Evolutionary conservation across 108 stramenopile species (phyloP), one percentile per base, ranked within the genome.

Genomic region (Stephanodiscus triporus): DNA sequence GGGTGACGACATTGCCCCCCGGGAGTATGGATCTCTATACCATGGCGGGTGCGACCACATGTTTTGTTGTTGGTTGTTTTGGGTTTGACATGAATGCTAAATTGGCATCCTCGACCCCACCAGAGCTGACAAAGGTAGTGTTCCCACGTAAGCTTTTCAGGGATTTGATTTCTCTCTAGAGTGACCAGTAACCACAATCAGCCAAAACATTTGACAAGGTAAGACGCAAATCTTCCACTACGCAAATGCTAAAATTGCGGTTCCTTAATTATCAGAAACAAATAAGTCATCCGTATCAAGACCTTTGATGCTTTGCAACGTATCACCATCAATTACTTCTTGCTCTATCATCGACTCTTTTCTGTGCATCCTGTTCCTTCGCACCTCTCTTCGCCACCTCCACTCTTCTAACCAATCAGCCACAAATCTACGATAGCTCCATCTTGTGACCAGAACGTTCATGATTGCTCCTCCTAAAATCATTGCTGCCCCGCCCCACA

Each of bases 341-440:
- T 16, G 16, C 3, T 45, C 14, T 34, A 27, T 61, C 48, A 16
- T 37, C 43, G 27, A 13, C 59, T 43, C 22, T 51, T 68, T 43
- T 27, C 66, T 68, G 11, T 23, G 43, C 70, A 49, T 72, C 55
- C 53, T 72, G 51, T 68, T 37, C 17, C 57, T 72, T n/a, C 60
- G 58, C 26, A 80, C 45, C 59, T 80, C 78, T 48, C 78, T 55
- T 53, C 66, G 62, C 67, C 73, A 81, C 32, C 80, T 53, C 68
- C 80, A 74, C 51, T 81, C 72, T 69, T 80, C 80, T 61, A 74
- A 68, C 73, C 80, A 73, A 24, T 57, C 57, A n/a, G 62, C 72
- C 45, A 70, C 16, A 68, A 73, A 81, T 43, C 68, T 61, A 16
- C 68, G 68, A 59, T 74, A 73, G 9, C 42, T 57, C 72, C 72